phyloP scores from a whole-genome alignment of 805 yeast genomes.

The Spathaspora gorwiae region DNA sequence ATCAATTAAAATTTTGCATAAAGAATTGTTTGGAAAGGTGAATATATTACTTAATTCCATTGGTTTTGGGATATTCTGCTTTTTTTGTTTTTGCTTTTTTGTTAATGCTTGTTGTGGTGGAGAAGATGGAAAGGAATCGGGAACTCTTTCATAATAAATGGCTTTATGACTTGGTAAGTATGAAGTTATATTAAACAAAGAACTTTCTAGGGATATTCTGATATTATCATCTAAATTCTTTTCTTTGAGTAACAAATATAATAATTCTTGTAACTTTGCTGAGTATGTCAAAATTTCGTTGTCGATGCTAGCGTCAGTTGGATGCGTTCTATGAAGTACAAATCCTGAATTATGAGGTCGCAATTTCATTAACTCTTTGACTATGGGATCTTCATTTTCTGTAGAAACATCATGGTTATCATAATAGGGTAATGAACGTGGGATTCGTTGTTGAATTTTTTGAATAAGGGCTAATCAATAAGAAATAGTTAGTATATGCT shows the following conservation, averaged over 20 bases:
- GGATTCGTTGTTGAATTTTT: constrained; percentile 11
- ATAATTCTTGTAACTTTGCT: constrained; percentile 23
- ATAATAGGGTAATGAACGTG: constrained; percentile 13
- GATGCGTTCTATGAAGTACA: constrained; percentile 1
- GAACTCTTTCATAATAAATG: neutral
- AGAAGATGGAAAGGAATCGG: neutral
- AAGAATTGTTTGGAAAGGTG: constrained; percentile 30
- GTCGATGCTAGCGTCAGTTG: neutral
- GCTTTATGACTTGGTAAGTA: constrained; percentile 18
- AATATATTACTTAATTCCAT: neutral
- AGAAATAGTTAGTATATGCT: too few species aligned
- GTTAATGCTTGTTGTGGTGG: constrained; percentile 5
- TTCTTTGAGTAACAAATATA: constrained; percentile 25
- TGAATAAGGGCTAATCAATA: constrained; percentile 11
- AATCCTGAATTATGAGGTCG: constrained; percentile 18
- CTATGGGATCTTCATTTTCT: constrained; percentile 25
- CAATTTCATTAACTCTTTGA: constrained; percentile 27
- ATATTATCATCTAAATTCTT: constrained; percentile 23
- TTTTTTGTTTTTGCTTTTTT: neutral
- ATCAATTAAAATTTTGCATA: constrained; percentile 36
- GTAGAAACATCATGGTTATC: constrained; percentile 5
- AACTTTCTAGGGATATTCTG: constrained; percentile 24
- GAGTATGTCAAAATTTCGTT: constrained; percentile 20
- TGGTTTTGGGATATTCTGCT: neutral
- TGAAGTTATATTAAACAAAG: constrained; percentile 22